Evolutionary conservation across 2,329 filamentous ascomycete genomes (phyloP).

Genomic region (Catunica adiposa): DNA sequence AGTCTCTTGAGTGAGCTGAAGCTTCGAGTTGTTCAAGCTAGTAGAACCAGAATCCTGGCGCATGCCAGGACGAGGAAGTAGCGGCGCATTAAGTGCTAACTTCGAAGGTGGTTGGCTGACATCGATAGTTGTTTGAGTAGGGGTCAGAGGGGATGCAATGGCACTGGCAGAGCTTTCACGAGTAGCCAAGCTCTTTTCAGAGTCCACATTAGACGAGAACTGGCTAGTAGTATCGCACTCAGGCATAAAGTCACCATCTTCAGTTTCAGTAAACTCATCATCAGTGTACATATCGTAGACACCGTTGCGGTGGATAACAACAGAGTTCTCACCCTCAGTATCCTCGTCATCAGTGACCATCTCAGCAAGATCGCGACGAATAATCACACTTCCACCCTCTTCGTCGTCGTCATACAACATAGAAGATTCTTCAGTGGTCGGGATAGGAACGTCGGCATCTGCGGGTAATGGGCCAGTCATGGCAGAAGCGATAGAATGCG

Average conservation of each 20-base stretch:
- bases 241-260: conserved; percentile 20
- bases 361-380: conserved; percentile 52
- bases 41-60: conserved; percentile 2
- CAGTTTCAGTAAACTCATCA: conserved; percentile 30
- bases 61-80: conserved; percentile 18
- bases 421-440: conserved; percentile 57
- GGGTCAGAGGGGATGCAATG: conserved; percentile 7
- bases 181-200: conserved; percentile 20
- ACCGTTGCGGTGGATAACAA: conserved; percentile 11
- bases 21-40: neutral
- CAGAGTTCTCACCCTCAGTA: conserved; percentile 13
- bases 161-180: conserved; percentile 12
- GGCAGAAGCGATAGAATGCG: conserved; percentile 21
- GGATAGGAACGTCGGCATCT: conserved; percentile 81
- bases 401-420: conserved; percentile 38
- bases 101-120: conserved; percentile 13
- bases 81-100: conserved; percentile 17
- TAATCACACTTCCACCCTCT: conserved; percentile 43
- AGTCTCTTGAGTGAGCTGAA: conserved; percentile 2
- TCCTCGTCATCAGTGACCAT: conserved; percentile 26
- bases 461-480: conserved; percentile 25
- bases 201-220: conserved; percentile 20
- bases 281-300: conserved; percentile 24
- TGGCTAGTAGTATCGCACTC: conserved; percentile 20
- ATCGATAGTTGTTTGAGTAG: conserved; percentile 12